Base-by-base conservation (phyloP, 306 rosid genomes). In the Vigna unguiculata region DNA sequence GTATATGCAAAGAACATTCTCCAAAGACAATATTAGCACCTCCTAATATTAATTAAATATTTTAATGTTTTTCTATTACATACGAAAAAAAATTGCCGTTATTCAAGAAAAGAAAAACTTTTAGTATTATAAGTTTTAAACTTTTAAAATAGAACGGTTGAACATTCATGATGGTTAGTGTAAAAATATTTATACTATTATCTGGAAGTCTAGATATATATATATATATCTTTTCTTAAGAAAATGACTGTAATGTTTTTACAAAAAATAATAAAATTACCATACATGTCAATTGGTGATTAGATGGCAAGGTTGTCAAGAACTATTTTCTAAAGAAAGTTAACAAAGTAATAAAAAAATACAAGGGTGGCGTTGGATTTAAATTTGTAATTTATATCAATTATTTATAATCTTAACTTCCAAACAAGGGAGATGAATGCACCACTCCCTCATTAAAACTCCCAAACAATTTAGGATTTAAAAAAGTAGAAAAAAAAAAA, bases 361-460 rank as follows among this genome's bases (percentile, higher is more conserved):
- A 53, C 1, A 19, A 53, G 28, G 36, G 4, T 22, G 5, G 43
- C 11, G 45, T 32, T 49, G 48, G 51, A 36, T 52, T 34, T 34
- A 36, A 71, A 20, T 32, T 52, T 71, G 64, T 71, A 71, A 71
- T 34, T 12, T 53, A 71, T 32, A 49, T 49, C 2, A 69, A 69
- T 48, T 49, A 49, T 69, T 16, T 32, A 17, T 51, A 46, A 30
- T 51, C 62, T 9, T 32, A 30, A 51, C 62, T 32, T 52, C 14
- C 49, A 71, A 51, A 9, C 20, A 51, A 69, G 57, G 61, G 52
- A 66, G 71, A 66, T 20, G 17, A 65, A 41, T 34, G 20, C 38
- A 14, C 14, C 72, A 67, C 5, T 41, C 20, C 71, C 72, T 40
- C 32, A 13, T 13, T n/a, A 22, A 59, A 66, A 66, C 54, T 43